Evolutionary conservation across 257 asterid genomes (phyloP), one percentile per base, ranked within the genome.

Genomic region (Solanum boliviense): DNA sequence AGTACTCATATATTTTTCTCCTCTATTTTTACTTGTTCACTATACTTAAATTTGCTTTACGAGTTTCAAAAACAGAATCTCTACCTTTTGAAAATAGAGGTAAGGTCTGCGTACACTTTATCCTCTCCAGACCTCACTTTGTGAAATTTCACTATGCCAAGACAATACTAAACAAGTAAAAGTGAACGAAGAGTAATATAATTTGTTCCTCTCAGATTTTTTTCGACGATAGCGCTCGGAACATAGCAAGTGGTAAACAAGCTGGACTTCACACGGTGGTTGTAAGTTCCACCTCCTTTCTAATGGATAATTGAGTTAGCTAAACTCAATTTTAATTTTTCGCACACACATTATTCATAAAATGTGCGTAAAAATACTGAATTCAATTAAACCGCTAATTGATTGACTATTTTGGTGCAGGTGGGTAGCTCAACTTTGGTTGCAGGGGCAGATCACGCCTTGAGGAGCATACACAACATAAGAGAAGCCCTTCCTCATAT

Each of bases 201-300:
- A 65, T 65, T 65, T n/a, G 9, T 65, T 65, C 32, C 72, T 65
- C 32, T 58, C 93, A 96, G 98, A 84, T 96, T 70, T 96, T 96
- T 93, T 96, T 96, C 23, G 98, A 96, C 79, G 98, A 96, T 87
- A 96, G 99, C 70, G 88, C 91, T 56, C 91, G 98, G 29, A 96
- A 95, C 92, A 93, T 96, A 89, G 94, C 94, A 7, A 92, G 89
- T 75, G 98, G 95, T 34, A 96, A 94, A 92, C 91, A 91, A 74
- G 97, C 95, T 9, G 98, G 98, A 84, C 94, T 96, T 86, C 92
- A 91, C 72, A 96, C 98, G 4, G 98, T 96, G 39, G 89, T 95
- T 86, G 99, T 96, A 92, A 34, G 46, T 76, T 79, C 38, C 39
- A 15, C 68, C 9, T 79, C 9, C 39, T 44, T 44, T 39, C 23